Evolutionary conservation across 176 grass and related monocot genomes (phyloP), one percentile per base, ranked within the genome.

Genomic region (Triticum dicoccoides): DNA sequence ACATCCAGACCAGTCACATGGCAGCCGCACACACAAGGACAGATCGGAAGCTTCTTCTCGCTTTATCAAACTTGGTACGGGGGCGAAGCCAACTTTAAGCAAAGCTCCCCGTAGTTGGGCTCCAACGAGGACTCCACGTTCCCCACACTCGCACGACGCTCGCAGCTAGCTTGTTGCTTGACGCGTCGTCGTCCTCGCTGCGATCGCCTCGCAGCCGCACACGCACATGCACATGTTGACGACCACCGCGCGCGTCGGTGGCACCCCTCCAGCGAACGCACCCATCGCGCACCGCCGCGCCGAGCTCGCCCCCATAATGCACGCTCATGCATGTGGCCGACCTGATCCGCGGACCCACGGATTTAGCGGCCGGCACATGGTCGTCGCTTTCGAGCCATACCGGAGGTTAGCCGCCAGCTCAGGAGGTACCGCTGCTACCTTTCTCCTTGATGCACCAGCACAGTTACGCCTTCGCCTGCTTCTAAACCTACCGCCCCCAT

Each of bases 171-270:
- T 39, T 15, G 65, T 69, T 51, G 69, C 85, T 80, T 30, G 58
- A 78, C 89, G 80, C 79, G 54, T 83, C 71, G 71, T 74, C 71
- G 71, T 49, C 52, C 52, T 44, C 38, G 38, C 38, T 39, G 38
- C 38, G 7, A 39, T 39, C 38, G 38, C 38, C 38, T 39, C 42
- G 42, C 44, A 47, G 80, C 24, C 20, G 65, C 35, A 62, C 35
- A 62, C 75, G 34, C 34, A 42, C 41, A 69, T 44, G 76, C 85
- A 61, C 34, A 54, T 27, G 84, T 67, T 73, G 51, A 25, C 76
- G 44, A 42, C 84, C 39, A 66, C 88, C 70, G 83, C 88, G 89
- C 70, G 83, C 88, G 89, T 84, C 89, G 89, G 74, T 90, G 89
- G 89, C 51, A 18, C 15, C 6, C 51, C 84, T 68, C 59, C 64